phyloP scores from a whole-genome alignment of 139 green algal genomes.

The Trebouxia sp. region DNA sequence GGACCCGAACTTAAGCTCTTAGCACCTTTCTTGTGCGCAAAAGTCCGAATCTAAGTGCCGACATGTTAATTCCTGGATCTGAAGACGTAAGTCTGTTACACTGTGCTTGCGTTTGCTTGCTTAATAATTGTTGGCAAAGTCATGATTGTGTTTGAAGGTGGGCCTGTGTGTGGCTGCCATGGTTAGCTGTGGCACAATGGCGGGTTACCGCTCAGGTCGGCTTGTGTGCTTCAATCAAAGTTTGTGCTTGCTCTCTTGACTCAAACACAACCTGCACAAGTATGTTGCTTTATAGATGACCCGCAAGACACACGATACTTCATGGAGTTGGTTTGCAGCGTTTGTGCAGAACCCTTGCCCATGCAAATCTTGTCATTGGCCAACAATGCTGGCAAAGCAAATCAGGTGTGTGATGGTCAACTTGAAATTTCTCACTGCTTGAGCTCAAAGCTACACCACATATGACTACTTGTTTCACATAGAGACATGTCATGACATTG shows the following conservation, averaged over 20 bases:
- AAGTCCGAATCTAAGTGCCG: too few relatives aligned
- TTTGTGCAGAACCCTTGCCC: constrained; percentile 3
- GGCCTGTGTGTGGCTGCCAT: constrained; percentile 19
- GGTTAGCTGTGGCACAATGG: not conserved
- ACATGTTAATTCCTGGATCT: too few relatives aligned
- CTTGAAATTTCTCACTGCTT: not conserved
- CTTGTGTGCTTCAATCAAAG: too few relatives aligned
- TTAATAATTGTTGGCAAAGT: not conserved
- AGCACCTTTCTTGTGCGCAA: too few relatives aligned
- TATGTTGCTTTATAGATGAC: constrained; percentile 5
- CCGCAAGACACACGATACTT: constrained; percentile 24
- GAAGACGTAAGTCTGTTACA: too few relatives aligned
- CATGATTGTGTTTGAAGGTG: not conserved
- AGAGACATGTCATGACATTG: too few relatives aligned
- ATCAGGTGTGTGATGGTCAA: constrained; percentile 1
- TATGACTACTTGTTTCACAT: too few relatives aligned
- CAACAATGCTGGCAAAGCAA: constrained; percentile 24
- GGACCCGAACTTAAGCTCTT: too few relatives aligned
- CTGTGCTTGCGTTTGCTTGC: not conserved
- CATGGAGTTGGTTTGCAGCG: constrained; percentile 21
- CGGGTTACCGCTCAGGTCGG: constrained; percentile 18
- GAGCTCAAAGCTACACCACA: too few relatives aligned
- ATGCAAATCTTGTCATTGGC: constrained; percentile 20
- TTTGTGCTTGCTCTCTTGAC: constrained; percentile 4
- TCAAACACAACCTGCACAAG: not conserved